Percentiles rank a stretch among this genome's conserved stretches.
Conservation (phyloP, 2,329 filamentous ascomycete genomes). For the Penicillium occitanis region DNA sequence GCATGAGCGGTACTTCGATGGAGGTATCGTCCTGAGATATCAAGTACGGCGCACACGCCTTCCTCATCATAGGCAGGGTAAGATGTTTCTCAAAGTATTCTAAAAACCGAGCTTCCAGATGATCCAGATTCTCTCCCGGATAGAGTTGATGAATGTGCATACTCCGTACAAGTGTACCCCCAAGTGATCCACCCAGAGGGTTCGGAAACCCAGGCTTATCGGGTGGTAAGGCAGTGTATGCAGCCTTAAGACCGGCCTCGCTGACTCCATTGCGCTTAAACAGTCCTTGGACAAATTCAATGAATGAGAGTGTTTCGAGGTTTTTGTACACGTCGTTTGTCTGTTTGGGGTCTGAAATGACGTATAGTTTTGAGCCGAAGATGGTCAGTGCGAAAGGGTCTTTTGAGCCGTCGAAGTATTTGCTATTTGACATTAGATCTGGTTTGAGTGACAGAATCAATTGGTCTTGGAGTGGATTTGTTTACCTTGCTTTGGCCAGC, state of each 20-base stretch:
- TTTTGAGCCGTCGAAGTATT: neutral
- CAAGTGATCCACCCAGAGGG: neutral
- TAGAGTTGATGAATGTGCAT: constrained; percentile 4
- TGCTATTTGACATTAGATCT: neutral
- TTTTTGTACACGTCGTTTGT: constrained; percentile 2
- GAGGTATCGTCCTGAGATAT: neutral
- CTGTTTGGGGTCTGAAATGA: neutral
- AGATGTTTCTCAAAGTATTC: neutral
- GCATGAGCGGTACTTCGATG: neutral
- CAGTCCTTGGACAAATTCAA: neutral
- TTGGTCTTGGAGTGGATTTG: neutral
- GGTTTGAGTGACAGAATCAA: too few species aligned
- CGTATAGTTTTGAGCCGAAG: neutral
- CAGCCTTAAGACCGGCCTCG: neutral
- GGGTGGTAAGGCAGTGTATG: neutral
- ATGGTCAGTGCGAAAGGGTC: neutral
- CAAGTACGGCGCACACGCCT: neutral
- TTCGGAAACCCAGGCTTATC: constrained; percentile 2
- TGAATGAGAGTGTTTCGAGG: neutral
- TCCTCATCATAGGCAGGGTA: neutral
- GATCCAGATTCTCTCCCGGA: constrained; percentile 2
- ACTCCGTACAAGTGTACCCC: neutral
- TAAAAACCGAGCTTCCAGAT: neutral
- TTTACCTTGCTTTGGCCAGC: neutral
- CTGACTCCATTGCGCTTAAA: constrained; percentile 4